Base-by-base conservation (phyloP, 768 basidiomycete species). In the Termitomyces bulborhizus region DNA sequence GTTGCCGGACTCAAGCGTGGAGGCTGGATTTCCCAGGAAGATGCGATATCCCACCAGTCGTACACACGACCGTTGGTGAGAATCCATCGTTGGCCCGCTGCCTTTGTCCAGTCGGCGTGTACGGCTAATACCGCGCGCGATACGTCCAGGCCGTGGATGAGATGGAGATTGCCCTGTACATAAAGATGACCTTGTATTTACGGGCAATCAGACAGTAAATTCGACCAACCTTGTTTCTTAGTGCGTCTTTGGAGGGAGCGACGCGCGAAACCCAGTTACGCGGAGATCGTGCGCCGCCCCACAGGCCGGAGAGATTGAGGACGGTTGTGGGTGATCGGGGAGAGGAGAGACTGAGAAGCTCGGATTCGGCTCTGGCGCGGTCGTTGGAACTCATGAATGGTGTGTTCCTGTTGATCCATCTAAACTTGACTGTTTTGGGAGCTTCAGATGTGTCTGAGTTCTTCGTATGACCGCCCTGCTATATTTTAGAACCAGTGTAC, bases 31-130 rank as follows among this genome's bases (percentile, higher is more conserved):
- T 76, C 80, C 82, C 82, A 85, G 3, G 79, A 76, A 6, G 76
- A 76, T 1, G 78, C 80, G 4, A 85, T 69, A 60, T 85, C 81
- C 83, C 83, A 86, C 84, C 84, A 86, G 64, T 86, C 84, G 61
- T 84, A 83, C 39, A 82, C 75, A 6, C 80, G 74, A 18, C 71
- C 71, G 57, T 84, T 81, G 3, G 78, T 81, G 34, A 83, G 64
- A 3, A 83, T 62, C 82, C 81, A 84, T 6, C 83, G 73, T 62
- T 83, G 73, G 0, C 81, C 82, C 3, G 65, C 58, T 1, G 81
- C 76, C 43, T 71, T 73, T 29, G 57, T 50, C 48, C 78, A 78
- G 29, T 77, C 57, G 11, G 60, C 59, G 60, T 80, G 80, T 1
- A 85, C 74, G n/a, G 83, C 82, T 32, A 86, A 67, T 59, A 86